Evolutionary conservation across 140 eudicot genomes (phyloP).

Genomic region (Anethum foeniculum): DNA sequence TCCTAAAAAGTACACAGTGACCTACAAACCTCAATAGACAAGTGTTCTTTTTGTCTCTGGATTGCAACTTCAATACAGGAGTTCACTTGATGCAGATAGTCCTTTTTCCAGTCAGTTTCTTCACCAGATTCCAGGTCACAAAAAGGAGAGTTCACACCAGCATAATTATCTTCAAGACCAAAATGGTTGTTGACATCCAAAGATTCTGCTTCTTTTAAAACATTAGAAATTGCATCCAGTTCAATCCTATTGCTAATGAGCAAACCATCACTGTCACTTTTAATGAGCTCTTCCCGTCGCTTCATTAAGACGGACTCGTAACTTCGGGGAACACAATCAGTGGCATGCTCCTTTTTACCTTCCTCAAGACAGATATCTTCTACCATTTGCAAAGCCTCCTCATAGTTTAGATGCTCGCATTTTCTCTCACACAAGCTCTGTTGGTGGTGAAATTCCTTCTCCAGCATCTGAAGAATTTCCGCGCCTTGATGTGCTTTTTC

Average conservation of each 20-base stretch:
- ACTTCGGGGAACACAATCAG: slow-evolving; percentile 53
- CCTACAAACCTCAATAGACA: slow-evolving; percentile 69
- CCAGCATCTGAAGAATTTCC: slow-evolving; percentile 50
- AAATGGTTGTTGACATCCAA: slow-evolving; percentile 53
- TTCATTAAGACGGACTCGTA: slow-evolving; percentile 76
- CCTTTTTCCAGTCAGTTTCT: slow-evolving; percentile 82
- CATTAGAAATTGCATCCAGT: slow-evolving; percentile 60
- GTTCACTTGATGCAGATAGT: slow-evolving; percentile 64
- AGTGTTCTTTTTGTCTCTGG: slow-evolving; percentile 83
- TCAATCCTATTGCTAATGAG: slow-evolving; percentile 60
- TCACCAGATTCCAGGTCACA: slow-evolving; percentile 78
- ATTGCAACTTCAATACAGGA: slow-evolving; percentile 73
- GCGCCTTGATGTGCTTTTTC: slow-evolving; percentile 66
- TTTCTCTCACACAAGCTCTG: slow-evolving; percentile 77
- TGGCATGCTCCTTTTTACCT: slow-evolving; percentile 59
- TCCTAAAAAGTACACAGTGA: neutral
- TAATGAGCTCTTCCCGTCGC: slow-evolving; percentile 62
- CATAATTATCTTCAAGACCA: slow-evolving; percentile 70
- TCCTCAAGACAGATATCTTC: slow-evolving; percentile 85
- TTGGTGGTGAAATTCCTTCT: slow-evolving; percentile 65
- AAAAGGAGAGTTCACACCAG: slow-evolving; percentile 43
- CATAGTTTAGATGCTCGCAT: slow-evolving; percentile 61
- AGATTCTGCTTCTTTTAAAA: slow-evolving; percentile 85
- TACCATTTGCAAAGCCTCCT: slow-evolving; percentile 76
- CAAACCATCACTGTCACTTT: slow-evolving; percentile 37